Evolutionary conservation across 306 rosid species (phyloP).

Genomic region (Trichosanthes cucumerina): DNA sequence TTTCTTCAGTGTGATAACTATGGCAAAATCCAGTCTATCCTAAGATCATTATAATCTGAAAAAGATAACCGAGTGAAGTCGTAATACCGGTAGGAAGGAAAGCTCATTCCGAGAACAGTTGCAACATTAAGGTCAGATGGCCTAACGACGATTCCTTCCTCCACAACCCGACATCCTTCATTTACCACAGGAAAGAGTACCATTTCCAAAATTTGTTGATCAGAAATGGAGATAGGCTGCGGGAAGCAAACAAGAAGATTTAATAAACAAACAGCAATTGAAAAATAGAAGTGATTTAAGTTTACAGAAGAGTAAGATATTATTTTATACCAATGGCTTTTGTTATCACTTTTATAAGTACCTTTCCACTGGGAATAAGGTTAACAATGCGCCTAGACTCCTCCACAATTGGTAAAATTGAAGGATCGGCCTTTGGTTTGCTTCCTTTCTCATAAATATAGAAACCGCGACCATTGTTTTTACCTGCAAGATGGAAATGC

Average conservation of each 20-base stretch:
- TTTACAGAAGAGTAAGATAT: no score
- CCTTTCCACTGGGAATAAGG: conserved; percentile 79
- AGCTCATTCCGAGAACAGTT: conserved; percentile 96
- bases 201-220: conserved; percentile 88
- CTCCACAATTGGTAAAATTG: conserved; percentile 55
- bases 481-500: conserved; percentile 33
- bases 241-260: conserved; percentile 14
- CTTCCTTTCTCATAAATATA: conserved; percentile 71
- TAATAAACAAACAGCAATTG: background rate
- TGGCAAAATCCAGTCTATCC: background rate
- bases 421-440: conserved; percentile 77
- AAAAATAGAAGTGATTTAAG: background rate
- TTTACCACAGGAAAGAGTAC: conserved; percentile 87
- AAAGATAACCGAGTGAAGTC: background rate
- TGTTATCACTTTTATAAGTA: conserved; percentile 18
- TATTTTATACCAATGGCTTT: conserved; percentile 7
- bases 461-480: conserved; percentile 86
- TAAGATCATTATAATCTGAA: conserved; percentile 8
- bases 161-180: conserved; percentile 90
- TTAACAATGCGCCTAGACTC: conserved; percentile 57
- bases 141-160: conserved; percentile 68
- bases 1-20: background rate
- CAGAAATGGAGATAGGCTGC: conserved; percentile 74
- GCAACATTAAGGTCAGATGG: conserved; percentile 90
- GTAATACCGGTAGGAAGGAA: conserved; percentile 63